A percentile compares a stretch with the other conserved stretches of the same genome.
Evolutionary conservation across 2,329 filamentous ascomycete species (phyloP).

Genomic region (Plenodomus biglobosus): DNA sequence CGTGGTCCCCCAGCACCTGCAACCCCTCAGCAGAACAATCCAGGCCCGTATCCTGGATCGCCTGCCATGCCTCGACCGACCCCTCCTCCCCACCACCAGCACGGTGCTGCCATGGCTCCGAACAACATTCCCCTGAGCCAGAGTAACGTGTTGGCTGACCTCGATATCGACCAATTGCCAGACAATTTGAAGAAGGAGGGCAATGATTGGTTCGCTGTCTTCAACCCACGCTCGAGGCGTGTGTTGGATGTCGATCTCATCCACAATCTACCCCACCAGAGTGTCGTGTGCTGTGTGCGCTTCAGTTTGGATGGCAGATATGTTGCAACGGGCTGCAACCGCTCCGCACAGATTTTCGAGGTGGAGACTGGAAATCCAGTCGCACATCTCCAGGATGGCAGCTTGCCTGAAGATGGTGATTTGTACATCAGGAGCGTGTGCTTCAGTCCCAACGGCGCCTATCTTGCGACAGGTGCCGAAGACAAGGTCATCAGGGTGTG

Average conservation of each 20-base stretch:
- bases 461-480: constrained; percentile 92
- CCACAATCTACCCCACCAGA: constrained; percentile 90
- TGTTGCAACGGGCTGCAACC: constrained; percentile 94
- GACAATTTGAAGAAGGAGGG: constrained; percentile 86
- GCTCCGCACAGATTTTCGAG: constrained; percentile 99
- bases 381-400: constrained; percentile 86
- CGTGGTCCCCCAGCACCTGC: constrained; percentile 67
- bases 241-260: constrained; percentile 91
- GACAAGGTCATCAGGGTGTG: constrained; percentile 97
- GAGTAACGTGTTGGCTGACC: constrained; percentile 75
- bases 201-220: constrained; percentile 93
- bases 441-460: constrained; percentile 95
- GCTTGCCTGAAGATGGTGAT: constrained; percentile 83
- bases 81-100: constrained; percentile 55
- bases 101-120: constrained; percentile 34
- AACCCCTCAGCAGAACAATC: constrained; percentile 88
- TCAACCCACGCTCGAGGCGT: constrained; percentile 88
- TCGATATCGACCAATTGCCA: constrained; percentile 83
- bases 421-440: constrained; percentile 97
- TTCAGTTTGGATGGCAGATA: constrained; percentile 96
- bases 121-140: constrained; percentile 52
- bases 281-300: constrained; percentile 95
- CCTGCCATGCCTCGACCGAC: constrained; percentile 81
- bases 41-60: constrained; percentile 84
- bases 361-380: constrained; percentile 84